Conservation (phyloP, 768 basidiomycete species). For the Leccinum variicolor region DNA sequence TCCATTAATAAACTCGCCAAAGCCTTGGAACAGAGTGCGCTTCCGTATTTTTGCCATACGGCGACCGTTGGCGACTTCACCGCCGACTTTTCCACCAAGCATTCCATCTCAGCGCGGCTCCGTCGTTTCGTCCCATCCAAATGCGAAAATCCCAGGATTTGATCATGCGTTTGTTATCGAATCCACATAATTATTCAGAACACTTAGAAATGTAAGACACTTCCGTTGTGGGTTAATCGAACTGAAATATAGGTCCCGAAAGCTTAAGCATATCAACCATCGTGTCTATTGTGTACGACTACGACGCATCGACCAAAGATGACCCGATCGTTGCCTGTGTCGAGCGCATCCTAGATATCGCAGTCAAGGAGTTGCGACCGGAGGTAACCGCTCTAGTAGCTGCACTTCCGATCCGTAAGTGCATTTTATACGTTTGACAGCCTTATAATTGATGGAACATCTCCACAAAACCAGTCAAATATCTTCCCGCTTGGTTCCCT, state of each 20-base stretch:
- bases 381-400: slow-evolving; percentile 13
- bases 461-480: slow-evolving; percentile 5
- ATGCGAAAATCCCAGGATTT: slow-evolving; percentile 30
- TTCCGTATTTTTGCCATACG: neutral
- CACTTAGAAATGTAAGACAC: slow-evolving; percentile 21
- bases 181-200: slow-evolving; percentile 18
- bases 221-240: neutral
- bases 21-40: slow-evolving; percentile 22
- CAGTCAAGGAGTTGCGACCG: slow-evolving; percentile 14
- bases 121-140: slow-evolving; percentile 33
- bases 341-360: slow-evolving; percentile 5
- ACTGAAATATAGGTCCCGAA: neutral
- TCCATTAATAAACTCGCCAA: neutral
- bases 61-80: neutral
- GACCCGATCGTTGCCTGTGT: slow-evolving; percentile 21
- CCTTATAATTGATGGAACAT: neutral
- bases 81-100: neutral
- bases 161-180: slow-evolving; percentile 24
- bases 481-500: slow-evolving; percentile 22
- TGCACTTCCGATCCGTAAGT: slow-evolving; percentile 18
- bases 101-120: slow-evolving; percentile 3
- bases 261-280: slow-evolving; percentile 21
- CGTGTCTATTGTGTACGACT: slow-evolving; percentile 25
- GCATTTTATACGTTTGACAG: neutral
- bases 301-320: slow-evolving; percentile 10